phyloP scores from a whole-genome alignment of 495 filamentous ascomycete species.

The Clohesyomyces aquaticus region DNA sequence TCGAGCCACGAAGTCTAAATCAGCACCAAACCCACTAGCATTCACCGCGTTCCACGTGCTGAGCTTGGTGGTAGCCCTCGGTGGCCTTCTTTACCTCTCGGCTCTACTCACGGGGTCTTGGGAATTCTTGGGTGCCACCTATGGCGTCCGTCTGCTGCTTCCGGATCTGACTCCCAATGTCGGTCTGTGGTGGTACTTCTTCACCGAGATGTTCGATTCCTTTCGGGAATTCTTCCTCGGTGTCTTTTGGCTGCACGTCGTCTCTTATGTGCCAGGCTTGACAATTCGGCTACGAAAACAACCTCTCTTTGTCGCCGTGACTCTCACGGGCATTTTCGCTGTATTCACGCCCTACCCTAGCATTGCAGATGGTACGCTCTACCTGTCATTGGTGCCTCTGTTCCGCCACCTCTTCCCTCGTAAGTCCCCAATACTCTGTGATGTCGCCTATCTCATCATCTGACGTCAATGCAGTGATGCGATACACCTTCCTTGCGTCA shows the following conservation, averaged over 20 bases:
- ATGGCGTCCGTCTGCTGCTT: constrained; percentile 86
- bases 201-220: constrained; percentile 99
- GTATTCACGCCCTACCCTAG: constrained; percentile 97
- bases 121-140: constrained; percentile 85
- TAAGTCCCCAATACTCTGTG: constrained; percentile 52
- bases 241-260: constrained; percentile 95
- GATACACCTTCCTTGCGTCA: constrained; percentile 85
- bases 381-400: constrained; percentile 79
- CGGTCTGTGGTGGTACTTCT: constrained; percentile 99
- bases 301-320: constrained; percentile 80
- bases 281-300: constrained; percentile 74
- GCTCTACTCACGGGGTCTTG: constrained; percentile 74
- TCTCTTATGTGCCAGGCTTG: constrained; percentile 82
- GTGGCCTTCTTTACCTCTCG: constrained; percentile 68
- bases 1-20: constrained; percentile 19
- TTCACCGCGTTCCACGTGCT: constrained; percentile 59
- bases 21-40: constrained; percentile 30
- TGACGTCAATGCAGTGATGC: constrained; percentile 65
- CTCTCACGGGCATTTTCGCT: constrained; percentile 82
- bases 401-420: constrained; percentile 91
- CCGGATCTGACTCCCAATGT: constrained; percentile 94
- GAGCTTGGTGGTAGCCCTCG: constrained; percentile 49
- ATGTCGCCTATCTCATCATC: background rate
- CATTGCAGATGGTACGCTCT: constrained; percentile 83
- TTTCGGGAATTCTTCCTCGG: constrained; percentile 97